phyloP scores from a whole-genome alignment of 805 yeast species.

The Saccharomyces kudriavzevii region DNA sequence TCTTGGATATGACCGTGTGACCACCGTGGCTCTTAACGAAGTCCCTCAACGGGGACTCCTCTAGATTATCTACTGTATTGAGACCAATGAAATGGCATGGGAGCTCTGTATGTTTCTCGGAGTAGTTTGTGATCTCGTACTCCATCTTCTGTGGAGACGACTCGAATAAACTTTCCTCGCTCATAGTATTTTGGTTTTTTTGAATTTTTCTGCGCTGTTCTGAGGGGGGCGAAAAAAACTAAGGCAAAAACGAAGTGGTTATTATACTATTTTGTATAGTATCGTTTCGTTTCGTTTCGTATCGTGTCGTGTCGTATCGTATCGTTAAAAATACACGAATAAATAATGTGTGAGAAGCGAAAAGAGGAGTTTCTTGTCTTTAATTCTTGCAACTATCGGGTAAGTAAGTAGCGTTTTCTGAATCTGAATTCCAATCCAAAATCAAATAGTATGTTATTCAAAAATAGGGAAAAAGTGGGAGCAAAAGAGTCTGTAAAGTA shows the following conservation, averaged over 20 bases:
- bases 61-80: conserved; percentile 68
- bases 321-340: not conserved
- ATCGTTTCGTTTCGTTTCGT: not conserved
- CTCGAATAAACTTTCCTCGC: conserved; percentile 36
- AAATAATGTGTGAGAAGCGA: not conserved
- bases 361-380: not conserved
- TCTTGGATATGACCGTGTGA: conserved; percentile 85
- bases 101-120: conserved; percentile 35
- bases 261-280: not conserved
- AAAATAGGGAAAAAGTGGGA: not conserved
- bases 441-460: not conserved
- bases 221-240: conserved; percentile 5
- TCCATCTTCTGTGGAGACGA: conserved; percentile 26
- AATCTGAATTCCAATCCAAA: not conserved
- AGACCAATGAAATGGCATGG: conserved; percentile 76
- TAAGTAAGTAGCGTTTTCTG: not conserved
- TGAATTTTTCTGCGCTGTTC: not conserved
- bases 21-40: conserved; percentile 83
- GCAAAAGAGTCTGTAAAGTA: not conserved
- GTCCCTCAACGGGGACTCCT: conserved; percentile 69
- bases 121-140: conserved; percentile 26
- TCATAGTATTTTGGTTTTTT: conserved; percentile 21
- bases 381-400: too few species aligned
- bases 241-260: not conserved
- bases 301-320: not conserved